Evolutionary conservation across 345 rosid genomes (phyloP), one percentile per base, ranked within the genome.

Genomic region (Camelina hispida): DNA sequence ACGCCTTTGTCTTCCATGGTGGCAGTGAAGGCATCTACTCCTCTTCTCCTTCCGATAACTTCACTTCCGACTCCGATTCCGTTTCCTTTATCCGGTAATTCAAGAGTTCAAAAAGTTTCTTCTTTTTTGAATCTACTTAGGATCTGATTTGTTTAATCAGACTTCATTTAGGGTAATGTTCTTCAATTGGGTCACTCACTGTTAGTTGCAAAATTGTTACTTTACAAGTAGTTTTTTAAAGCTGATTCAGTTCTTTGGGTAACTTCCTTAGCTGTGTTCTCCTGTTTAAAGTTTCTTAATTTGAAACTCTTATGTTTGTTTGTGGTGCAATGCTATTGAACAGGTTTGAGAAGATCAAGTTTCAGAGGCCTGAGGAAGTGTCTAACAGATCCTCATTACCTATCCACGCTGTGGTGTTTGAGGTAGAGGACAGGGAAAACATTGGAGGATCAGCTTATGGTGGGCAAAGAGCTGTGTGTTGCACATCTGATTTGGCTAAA

Each of bases 401-500:
- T 20, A 78, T 92, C 62, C 98, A 95, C 30, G 98, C 89, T 9
- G 72, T 95, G 52, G 78, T 89, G 37, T 92, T 92, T 53, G 98
- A 90, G 76, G 96, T 90, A 23, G 91, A 89, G 64, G 99, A 93
- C 71, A 78, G 97, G 50, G 98, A 89, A 76, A 72, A 83, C 34
- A 83, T 95, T 57, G 98, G 99, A 28, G 98, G 99, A 62, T 95
- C 98, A 0, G 99, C 94, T 56, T 93, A 93, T 80, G 99, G 99
- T 7, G 99, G 99, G 46, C 98, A 90, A 79, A 93, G 96, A 80
- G 98, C 99, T 60, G 85, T 95, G 47, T 90, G 98, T 64, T 95
- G 97, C 83, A 90, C 98, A 0, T 83, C 89, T 28, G 98, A 95
- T 87, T 87, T 92, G 42, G 94, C 98, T 0, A 95, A 90, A 81